Evolutionary conservation across 371 early-diverging fungal genomes (phyloP).

Genomic region (Nosema granulosis): DNA sequence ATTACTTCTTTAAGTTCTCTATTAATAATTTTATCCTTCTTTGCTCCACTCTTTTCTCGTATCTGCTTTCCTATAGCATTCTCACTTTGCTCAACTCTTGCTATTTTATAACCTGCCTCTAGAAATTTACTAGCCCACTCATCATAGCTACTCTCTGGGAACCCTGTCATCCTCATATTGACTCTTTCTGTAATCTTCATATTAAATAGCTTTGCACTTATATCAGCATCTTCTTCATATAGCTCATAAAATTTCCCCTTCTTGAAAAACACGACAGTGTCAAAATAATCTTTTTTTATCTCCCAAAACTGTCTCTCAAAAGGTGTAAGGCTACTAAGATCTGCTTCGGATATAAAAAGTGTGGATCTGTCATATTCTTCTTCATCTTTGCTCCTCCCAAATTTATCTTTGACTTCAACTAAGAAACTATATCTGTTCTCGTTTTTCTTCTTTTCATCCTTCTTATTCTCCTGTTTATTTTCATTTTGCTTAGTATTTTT

Average conservation of each 20-base stretch:
- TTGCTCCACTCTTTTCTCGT: conserved; percentile 71
- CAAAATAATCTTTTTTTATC: conserved; percentile 86
- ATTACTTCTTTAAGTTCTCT: conserved; percentile 84
- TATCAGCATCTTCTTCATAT: conserved; percentile 96
- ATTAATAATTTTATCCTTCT: conserved; percentile 80
- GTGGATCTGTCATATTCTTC: conserved; percentile 87
- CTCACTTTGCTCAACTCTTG: conserved; percentile 95
- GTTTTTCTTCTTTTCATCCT: conserved; percentile 53
- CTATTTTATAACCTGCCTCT: conserved; percentile 89
- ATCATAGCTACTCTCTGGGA: conserved; percentile 87
- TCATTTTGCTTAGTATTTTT: too few species aligned
- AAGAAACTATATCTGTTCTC: conserved; percentile 77
- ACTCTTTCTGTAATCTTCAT: conserved; percentile 87
- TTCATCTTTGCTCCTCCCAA: conserved; percentile 70
- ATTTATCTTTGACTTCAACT: conserved; percentile 73
- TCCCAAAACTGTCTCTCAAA: conserved; percentile 99
- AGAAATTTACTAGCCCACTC: conserved; percentile 90
- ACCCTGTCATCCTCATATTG: conserved; percentile 98
- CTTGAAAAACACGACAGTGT: conserved; percentile 93
- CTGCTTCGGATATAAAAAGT: conserved; percentile 75
- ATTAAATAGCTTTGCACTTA: conserved; percentile 91
- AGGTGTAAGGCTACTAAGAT: conserved; percentile 79
- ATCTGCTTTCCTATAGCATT: conserved; percentile 85
- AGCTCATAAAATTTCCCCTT: conserved; percentile 97
- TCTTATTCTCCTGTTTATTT: neutral